These are phyloP conservation scores for Chrysoporthe cubensis DNA, from an alignment of 2,329 filamentous ascomycete species.

Conservation along the genomic window DNA sequence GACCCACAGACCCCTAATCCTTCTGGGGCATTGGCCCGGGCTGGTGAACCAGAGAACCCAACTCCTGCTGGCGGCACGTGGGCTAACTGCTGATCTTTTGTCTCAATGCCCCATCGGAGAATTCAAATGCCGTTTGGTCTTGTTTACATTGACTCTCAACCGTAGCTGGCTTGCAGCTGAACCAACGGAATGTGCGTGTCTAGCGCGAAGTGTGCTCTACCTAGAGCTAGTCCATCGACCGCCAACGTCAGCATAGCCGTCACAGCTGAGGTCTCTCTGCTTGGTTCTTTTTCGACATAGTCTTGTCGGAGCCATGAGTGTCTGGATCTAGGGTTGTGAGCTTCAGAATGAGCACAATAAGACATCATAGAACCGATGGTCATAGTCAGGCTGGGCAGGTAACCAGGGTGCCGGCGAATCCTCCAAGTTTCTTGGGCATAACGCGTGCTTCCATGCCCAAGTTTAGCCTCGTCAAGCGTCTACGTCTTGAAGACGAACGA, in stretches of 20 bases:
- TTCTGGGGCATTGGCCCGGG: neutral
- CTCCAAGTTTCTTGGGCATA: neutral
- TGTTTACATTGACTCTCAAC: neutral
- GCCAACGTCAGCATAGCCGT: neutral
- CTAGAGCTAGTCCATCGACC: neutral
- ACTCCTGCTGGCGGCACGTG: neutral
- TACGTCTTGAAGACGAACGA: neutral
- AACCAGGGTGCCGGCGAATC: no score
- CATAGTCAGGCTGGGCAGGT: neutral
- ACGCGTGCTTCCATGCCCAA: neutral
- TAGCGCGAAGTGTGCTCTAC: neutral
- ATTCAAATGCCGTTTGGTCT: neutral
- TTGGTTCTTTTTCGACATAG: neutral
- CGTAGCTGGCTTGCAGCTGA: neutral
- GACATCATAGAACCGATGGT: neutral
- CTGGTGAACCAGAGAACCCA: neutral
- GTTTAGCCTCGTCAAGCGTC: no score
- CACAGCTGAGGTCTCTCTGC: neutral
- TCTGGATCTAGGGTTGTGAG: neutral
- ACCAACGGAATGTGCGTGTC: neutral
- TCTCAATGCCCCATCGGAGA: neutral
- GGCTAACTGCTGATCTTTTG: neutral
- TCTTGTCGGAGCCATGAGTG: neutral
- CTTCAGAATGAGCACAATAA: neutral
- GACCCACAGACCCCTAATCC: neutral